These are phyloP conservation scores for Candida ortonii DNA, from an alignment of 805 yeast species.

Conservation along the genomic window DNA sequence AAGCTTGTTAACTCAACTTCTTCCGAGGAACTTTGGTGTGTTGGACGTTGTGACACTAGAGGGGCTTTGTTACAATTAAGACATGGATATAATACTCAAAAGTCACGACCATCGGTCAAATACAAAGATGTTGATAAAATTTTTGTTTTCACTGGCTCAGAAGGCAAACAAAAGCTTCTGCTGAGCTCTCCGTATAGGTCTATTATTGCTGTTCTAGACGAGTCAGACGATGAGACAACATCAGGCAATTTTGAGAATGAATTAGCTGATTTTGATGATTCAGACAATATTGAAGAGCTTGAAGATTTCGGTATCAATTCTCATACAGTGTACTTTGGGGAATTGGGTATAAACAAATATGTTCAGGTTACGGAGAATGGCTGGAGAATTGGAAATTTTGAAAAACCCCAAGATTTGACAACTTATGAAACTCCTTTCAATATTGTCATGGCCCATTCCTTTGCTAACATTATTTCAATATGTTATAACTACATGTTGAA, in stretches of 20 bases:
- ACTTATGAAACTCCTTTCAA: slow-evolving; percentile 11
- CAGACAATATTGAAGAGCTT: slow-evolving; percentile 11
- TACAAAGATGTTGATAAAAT: slow-evolving; percentile 17
- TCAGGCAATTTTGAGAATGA: slow-evolving; percentile 9
- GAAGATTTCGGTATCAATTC: slow-evolving; percentile 11
- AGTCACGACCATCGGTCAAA: slow-evolving; percentile 11
- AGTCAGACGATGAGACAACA: slow-evolving; percentile 1
- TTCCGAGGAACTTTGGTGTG: slow-evolving; percentile 31
- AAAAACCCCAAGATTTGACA: slow-evolving; percentile 4
- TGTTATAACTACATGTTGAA: slow-evolving; percentile 15
- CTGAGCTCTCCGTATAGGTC: slow-evolving; percentile 16
- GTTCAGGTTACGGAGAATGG: slow-evolving; percentile 23
- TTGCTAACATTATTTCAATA: slow-evolving; percentile 13
- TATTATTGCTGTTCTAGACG: slow-evolving; percentile 8
- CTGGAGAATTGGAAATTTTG: slow-evolving; percentile 24
- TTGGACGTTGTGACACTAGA: slow-evolving; percentile 25
- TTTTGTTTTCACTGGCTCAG: slow-evolving; percentile 9
- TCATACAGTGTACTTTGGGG: slow-evolving; percentile 16
- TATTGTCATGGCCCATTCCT: slow-evolving; percentile 17
- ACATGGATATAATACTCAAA: slow-evolving; percentile 25
- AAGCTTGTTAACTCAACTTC: slow-evolving; percentile 20
- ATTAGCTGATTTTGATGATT: slow-evolving; percentile 6
- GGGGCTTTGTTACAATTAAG: slow-evolving; percentile 27
- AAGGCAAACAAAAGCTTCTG: slow-evolving; percentile 12
- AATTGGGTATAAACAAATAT: slow-evolving; percentile 8